phyloP scores from a whole-genome alignment of 2,329 filamentous ascomycete genomes.

The Colletotrichum australisinense region DNA sequence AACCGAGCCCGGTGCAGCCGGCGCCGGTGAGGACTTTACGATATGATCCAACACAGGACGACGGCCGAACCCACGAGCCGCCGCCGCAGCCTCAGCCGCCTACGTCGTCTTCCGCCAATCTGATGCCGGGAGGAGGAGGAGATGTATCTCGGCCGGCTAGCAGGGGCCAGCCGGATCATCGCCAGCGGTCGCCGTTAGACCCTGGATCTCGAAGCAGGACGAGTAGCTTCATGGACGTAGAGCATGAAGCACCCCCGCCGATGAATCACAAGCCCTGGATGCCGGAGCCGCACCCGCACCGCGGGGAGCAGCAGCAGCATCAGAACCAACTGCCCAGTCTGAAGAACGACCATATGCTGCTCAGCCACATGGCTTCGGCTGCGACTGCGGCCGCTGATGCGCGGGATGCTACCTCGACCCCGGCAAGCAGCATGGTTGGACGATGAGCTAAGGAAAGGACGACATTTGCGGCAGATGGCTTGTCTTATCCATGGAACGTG shows the following conservation, averaged over 20 bases:
- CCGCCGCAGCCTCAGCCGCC: neutral
- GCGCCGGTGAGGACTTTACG: slow-evolving; percentile 36
- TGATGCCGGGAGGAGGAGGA: slow-evolving; percentile 22
- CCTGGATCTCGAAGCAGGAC: slow-evolving; percentile 30
- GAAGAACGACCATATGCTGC: slow-evolving; percentile 41
- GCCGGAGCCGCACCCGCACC: slow-evolving; percentile 21
- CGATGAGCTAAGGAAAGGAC: slow-evolving; percentile 9
- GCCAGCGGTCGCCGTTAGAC: slow-evolving; percentile 27
- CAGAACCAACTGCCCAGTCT: slow-evolving; percentile 6
- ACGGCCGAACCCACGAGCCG: slow-evolving; percentile 21
- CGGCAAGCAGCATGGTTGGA: slow-evolving; percentile 19
- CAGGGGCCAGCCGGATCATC: slow-evolving; percentile 27
- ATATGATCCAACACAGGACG: slow-evolving; percentile 34
- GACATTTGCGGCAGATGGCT: neutral
- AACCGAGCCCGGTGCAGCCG: slow-evolving; percentile 38
- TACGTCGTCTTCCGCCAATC: neutral
- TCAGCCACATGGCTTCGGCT: slow-evolving; percentile 50
- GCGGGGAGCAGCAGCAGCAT: slow-evolving; percentile 25
- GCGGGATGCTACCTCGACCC: slow-evolving; percentile 21
- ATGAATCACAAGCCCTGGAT: slow-evolving; percentile 28
- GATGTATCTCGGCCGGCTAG: slow-evolving; percentile 32
- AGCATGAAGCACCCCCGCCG: slow-evolving; percentile 17
- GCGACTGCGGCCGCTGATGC: slow-evolving; percentile 45
- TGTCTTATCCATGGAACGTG: neutral
- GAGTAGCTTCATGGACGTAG: slow-evolving; percentile 35